Percentiles rank a stretch among this genome's conserved stretches.
phyloP scores from a whole-genome alignment of 2,329 filamentous ascomycete species.

The Pseudogymnoascus sp. region DNA sequence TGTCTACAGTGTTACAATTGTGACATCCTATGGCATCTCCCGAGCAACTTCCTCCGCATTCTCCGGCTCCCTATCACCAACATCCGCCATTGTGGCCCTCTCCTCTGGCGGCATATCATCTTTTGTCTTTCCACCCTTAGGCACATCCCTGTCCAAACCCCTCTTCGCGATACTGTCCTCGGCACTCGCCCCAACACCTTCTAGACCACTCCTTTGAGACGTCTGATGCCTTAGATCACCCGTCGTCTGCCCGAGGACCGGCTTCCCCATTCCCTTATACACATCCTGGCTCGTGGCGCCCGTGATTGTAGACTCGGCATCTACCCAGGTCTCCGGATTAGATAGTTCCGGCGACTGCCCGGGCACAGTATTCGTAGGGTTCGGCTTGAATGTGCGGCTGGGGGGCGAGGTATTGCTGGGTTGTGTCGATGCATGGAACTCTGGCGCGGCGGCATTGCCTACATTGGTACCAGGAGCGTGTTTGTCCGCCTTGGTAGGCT shows the following conservation, averaged over 20 bases:
- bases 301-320: neutral
- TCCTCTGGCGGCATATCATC: neutral
- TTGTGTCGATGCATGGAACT: slow-evolving; percentile 54
- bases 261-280: neutral
- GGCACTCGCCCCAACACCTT: neutral
- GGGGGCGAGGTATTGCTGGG: slow-evolving; percentile 55
- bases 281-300: neutral
- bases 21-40: neutral
- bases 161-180: neutral
- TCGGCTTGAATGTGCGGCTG: neutral
- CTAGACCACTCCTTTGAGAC: neutral
- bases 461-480: slow-evolving; percentile 55
- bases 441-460: slow-evolving; percentile 49
- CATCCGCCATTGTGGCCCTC: neutral
- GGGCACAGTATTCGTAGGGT: neutral
- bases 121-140: neutral
- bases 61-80: neutral
- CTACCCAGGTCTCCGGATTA: neutral
- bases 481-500: slow-evolving; percentile 44
- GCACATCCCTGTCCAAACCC: neutral
- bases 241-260: neutral
- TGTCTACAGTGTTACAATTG: neutral
- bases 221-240: neutral
- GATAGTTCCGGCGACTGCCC: neutral
- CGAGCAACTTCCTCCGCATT: neutral